These are phyloP conservation scores for Colletotrichum cereale DNA, from an alignment of 2,329 filamentous ascomycete genomes.

Conservation along the genomic window DNA sequence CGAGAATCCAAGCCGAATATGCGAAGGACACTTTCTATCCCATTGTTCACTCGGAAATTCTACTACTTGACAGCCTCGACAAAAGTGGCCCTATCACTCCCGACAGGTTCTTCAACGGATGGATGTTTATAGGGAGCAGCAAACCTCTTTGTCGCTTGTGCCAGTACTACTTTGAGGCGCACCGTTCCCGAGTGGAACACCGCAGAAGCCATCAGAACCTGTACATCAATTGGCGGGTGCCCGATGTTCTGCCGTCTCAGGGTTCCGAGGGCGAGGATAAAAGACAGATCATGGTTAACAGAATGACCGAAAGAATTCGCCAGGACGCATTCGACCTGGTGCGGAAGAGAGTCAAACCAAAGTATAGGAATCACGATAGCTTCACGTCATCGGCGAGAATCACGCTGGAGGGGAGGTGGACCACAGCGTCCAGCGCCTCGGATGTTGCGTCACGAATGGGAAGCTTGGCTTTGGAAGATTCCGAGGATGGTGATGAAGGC, in stretches of 20 bases:
- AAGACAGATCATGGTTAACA: not conserved
- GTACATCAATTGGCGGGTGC: constrained; percentile 53
- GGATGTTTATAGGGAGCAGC: constrained; percentile 54
- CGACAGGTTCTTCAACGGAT: constrained; percentile 48
- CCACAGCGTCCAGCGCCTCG: not conserved
- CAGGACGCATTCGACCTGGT: not conserved
- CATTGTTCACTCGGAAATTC: constrained; percentile 53
- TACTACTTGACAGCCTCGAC: constrained; percentile 29
- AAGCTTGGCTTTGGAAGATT: not conserved
- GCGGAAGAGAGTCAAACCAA: not conserved
- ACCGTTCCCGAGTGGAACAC: constrained; percentile 42
- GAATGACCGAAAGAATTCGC: not conserved
- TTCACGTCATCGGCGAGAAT: constrained; percentile 3
- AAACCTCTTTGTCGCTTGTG: constrained; percentile 57
- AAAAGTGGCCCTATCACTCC: not conserved
- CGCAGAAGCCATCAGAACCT: constrained; percentile 52
- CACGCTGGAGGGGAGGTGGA: constrained; percentile 1
- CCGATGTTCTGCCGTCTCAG: constrained; percentile 43
- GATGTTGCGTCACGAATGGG: not conserved
- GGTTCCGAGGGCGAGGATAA: not conserved
- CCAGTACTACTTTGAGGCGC: constrained; percentile 50
- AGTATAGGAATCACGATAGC: not conserved
- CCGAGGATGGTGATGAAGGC: not conserved
- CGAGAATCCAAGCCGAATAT: constrained; percentile 41
- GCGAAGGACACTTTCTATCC: constrained; percentile 42